A percentile compares a stretch with the other conserved stretches of the same genome.
phyloP scores from a whole-genome alignment of 805 yeast genomes.

The Nakazawaea pomicola region DNA sequence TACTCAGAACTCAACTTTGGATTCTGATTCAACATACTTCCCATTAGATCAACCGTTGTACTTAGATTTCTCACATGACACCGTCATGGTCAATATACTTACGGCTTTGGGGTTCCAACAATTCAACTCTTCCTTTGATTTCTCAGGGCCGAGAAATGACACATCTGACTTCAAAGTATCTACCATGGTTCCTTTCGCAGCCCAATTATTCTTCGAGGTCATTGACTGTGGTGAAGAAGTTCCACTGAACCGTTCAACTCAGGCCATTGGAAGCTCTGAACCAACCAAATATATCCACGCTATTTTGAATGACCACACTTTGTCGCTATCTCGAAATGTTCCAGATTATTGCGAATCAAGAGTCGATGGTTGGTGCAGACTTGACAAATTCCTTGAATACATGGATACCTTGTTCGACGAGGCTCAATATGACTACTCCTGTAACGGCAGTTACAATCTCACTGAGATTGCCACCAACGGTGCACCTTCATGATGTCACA shows the following conservation, averaged over 20 bases:
- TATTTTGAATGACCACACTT: slow-evolving; percentile 16
- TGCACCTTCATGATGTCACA: slow-evolving; percentile 37
- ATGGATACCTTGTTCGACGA: slow-evolving; percentile 13
- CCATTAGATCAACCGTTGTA: slow-evolving; percentile 8
- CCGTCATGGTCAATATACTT: slow-evolving; percentile 2
- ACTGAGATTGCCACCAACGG: slow-evolving; percentile 68
- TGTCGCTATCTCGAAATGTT: slow-evolving; percentile 14
- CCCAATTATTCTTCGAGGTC: slow-evolving; percentile 32
- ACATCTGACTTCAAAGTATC: slow-evolving; percentile 19
- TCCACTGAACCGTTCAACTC: slow-evolving; percentile 12
- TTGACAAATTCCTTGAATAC: slow-evolving; percentile 14
- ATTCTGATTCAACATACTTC: slow-evolving; percentile 8
- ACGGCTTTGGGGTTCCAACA: slow-evolving; percentile 12
- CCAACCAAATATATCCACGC: slow-evolving; percentile 14
- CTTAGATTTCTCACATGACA: slow-evolving; percentile 10
- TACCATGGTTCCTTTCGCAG: slow-evolving; percentile 36
- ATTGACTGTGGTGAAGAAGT: slow-evolving; percentile 25
- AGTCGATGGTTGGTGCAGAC: slow-evolving; percentile 18
- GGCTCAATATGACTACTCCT: slow-evolving; percentile 5
- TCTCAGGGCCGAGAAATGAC: slow-evolving; percentile 14
- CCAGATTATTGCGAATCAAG: slow-evolving; percentile 17
- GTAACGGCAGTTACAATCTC: slow-evolving; percentile 23
- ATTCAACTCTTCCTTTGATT: slow-evolving; percentile 9
- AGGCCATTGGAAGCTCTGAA: slow-evolving; percentile 6
- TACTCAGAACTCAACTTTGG: slow-evolving; percentile 11